Percentiles rank a stretch among this genome's conserved stretches.
Evolutionary conservation across 129 eudicot genomes (phyloP).

Genomic region (Deinandra increscens): DNA sequence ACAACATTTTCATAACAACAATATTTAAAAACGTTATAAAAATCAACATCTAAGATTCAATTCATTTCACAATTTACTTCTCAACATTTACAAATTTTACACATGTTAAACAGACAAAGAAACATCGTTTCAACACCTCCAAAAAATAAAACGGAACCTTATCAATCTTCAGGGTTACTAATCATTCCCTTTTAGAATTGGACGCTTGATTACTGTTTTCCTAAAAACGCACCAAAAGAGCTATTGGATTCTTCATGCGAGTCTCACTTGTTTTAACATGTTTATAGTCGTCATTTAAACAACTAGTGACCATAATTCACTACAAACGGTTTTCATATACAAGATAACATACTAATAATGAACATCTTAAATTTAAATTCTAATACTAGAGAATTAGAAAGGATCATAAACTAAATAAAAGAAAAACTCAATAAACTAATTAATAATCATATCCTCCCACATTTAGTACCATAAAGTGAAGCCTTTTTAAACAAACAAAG

Average conservation of each 20-base stretch:
- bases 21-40: too few species aligned
- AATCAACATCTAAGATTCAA: too few species aligned
- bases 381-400: slow-evolving; percentile 13
- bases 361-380: slow-evolving; percentile 18
- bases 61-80: too few species aligned
- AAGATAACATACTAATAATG: slow-evolving; percentile 21
- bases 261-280: neutral
- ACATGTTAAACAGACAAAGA: too few species aligned
- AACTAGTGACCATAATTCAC: neutral
- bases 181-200: too few species aligned
- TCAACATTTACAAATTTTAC: too few species aligned
- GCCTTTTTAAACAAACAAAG: slow-evolving; percentile 32
- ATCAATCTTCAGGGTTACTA: too few species aligned
- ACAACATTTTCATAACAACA: too few species aligned
- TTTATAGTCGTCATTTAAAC: neutral
- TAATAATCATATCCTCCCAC: slow-evolving; percentile 30
- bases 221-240: too few species aligned
- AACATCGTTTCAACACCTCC: too few species aligned
- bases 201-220: too few species aligned
- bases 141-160: too few species aligned
- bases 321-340: slow-evolving; percentile 12
- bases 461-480: slow-evolving; percentile 5
- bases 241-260: neutral
- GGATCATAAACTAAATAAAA: slow-evolving; percentile 2
- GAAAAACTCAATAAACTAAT: slow-evolving; percentile 28